These are phyloP conservation scores for Patellifolia procumbens DNA, from an alignment of 179 eudicot genomes.

Conservation along the genomic window DNA sequence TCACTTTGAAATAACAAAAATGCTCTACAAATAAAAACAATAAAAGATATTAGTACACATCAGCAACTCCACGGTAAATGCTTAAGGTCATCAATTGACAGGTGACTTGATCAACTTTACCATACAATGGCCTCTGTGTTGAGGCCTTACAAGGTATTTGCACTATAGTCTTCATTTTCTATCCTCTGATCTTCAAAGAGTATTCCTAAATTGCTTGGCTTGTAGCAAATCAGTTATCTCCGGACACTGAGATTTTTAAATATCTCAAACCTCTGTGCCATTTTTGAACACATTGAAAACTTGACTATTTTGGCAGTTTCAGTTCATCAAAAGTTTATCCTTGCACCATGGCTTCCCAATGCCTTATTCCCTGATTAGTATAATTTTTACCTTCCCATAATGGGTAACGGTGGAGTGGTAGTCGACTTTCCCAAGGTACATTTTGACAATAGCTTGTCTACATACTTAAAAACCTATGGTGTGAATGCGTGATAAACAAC, in stretches of 20 bases:
- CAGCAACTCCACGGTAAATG: too few relatives aligned
- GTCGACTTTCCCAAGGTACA: slow-evolving; percentile 44
- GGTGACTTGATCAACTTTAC: slow-evolving; percentile 75
- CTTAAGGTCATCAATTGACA: too few relatives aligned
- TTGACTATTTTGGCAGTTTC: slow-evolving; percentile 71
- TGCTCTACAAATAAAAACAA: too few relatives aligned
- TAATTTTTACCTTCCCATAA: slow-evolving; percentile 58
- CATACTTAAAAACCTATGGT: background rate
- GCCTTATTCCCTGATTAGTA: slow-evolving; percentile 66
- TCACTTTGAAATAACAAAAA: too few relatives aligned
- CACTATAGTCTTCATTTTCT: background rate
- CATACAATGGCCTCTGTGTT: slow-evolving; percentile 64
- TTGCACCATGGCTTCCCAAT: slow-evolving; percentile 59
- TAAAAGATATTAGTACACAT: too few relatives aligned
- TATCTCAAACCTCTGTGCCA: slow-evolving; percentile 59
- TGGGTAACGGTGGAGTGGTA: slow-evolving; percentile 48
- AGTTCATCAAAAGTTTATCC: slow-evolving; percentile 74
- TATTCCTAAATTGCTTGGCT: slow-evolving; percentile 13
- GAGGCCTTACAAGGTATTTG: slow-evolving; percentile 69
- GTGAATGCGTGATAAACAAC: too few relatives aligned
- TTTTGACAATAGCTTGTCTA: background rate
- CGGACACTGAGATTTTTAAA: slow-evolving; percentile 49
- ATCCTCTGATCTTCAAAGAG: background rate
- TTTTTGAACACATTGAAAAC: slow-evolving; percentile 70
- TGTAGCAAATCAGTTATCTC: slow-evolving; percentile 56